These are phyloP conservation scores for Tulasnella sp. DNA, from an alignment of 768 basidiomycete genomes.

Conservation along the genomic window DNA sequence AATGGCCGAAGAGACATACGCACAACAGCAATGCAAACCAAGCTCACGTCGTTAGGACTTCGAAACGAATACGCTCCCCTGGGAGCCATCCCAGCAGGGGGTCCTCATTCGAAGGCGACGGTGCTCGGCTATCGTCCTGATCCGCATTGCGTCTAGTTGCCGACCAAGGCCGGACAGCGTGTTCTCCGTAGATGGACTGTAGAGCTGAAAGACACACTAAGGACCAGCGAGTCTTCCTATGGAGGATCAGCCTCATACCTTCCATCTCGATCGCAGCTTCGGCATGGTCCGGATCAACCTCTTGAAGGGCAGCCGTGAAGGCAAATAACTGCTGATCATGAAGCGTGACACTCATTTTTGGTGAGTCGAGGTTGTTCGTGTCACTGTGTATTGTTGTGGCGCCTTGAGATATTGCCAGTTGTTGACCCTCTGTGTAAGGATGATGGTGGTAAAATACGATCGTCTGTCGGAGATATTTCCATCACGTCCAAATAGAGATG, in stretches of 20 bases:
- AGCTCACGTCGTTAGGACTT: slow-evolving; percentile 51
- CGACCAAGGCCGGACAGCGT: slow-evolving; percentile 47
- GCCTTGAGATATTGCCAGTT: too few species aligned
- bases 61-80: slow-evolving; percentile 45
- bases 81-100: slow-evolving; percentile 18
- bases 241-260: slow-evolving; percentile 22
- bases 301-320: slow-evolving; percentile 15
- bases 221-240: background rate
- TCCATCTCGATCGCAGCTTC: slow-evolving; percentile 38
- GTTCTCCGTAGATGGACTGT: slow-evolving; percentile 73
- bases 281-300: slow-evolving; percentile 28
- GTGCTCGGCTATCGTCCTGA: slow-evolving; percentile 23
- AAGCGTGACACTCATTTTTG: background rate
- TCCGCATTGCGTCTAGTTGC: background rate
- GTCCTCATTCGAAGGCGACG: slow-evolving; percentile 4
- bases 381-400: background rate
- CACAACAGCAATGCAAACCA: background rate
- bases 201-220: slow-evolving; percentile 36
- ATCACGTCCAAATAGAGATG: background rate
- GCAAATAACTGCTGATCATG: slow-evolving; percentile 5
- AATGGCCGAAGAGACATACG: slow-evolving; percentile 24
- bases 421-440: too few species aligned
- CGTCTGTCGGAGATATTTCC: background rate
- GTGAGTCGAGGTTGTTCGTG: background rate
- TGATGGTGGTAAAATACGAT: background rate